Percentiles rank a stretch among this genome's conserved stretches.
These are phyloP conservation scores for Curvularia spicifera DNA, from an alignment of 2,329 filamentous ascomycete species.

Conservation along the genomic window DNA sequence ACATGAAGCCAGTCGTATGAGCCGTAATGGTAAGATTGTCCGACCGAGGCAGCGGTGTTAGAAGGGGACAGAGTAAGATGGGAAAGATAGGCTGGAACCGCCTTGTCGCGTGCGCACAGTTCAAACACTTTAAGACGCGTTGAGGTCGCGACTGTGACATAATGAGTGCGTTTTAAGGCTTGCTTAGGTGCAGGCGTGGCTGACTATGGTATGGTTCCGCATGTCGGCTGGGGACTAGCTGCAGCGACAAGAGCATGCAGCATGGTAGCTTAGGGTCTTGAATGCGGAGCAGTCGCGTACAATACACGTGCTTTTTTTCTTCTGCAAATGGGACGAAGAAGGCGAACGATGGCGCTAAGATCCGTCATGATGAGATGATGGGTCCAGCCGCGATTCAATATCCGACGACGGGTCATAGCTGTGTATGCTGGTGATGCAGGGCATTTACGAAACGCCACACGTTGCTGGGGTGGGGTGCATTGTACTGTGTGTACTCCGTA, in stretches of 20 bases:
- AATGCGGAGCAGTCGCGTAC: slow-evolving; percentile 32
- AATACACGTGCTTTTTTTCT: slow-evolving; percentile 33
- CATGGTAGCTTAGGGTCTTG: slow-evolving; percentile 14
- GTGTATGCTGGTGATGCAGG: background rate
- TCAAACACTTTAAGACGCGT: slow-evolving; percentile 40
- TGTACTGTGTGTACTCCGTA: background rate
- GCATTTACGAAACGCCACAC: slow-evolving; percentile 31
- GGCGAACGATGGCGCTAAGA: slow-evolving; percentile 37
- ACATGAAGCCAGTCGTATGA: slow-evolving; percentile 32
- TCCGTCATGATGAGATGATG: slow-evolving; percentile 29
- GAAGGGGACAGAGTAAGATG: slow-evolving; percentile 34
- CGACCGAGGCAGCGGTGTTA: slow-evolving; percentile 13
- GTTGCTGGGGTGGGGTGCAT: background rate
- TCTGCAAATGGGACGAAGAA: slow-evolving; percentile 25
- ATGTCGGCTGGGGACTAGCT: slow-evolving; percentile 40
- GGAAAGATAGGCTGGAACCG: slow-evolving; percentile 33
- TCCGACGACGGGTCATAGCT: slow-evolving; percentile 32
- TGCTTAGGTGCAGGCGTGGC: slow-evolving; percentile 33
- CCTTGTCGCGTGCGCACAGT: slow-evolving; percentile 39
- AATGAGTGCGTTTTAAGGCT: slow-evolving; percentile 24
- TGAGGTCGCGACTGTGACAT: slow-evolving; percentile 42
- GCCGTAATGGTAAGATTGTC: slow-evolving; percentile 17
- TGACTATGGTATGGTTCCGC: slow-evolving; percentile 32
- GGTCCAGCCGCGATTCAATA: slow-evolving; percentile 36
- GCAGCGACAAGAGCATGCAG: slow-evolving; percentile 29